Base-by-base conservation (phyloP, 2,329 filamentous ascomycete genomes). In the Colletotrichum shisoi region DNA sequence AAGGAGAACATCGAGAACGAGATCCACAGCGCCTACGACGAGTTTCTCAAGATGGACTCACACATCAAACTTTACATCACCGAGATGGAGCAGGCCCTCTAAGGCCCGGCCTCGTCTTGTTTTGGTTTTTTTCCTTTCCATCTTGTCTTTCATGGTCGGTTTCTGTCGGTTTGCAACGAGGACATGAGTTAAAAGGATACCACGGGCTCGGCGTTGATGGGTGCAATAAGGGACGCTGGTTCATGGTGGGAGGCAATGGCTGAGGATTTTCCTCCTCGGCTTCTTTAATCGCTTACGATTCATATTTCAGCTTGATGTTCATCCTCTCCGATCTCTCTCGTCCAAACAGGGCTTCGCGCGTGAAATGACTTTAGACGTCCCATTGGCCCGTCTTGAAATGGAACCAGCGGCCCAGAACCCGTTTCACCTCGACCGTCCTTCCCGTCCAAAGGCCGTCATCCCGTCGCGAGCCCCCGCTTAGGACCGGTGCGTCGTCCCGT, bases 61-160 rank as follows among this genome's bases (percentile, higher is more conserved):
- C 95, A 99, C 76, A 96, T 99, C 78, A 94, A 94, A 79, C 84
- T 98, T 70, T 99, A 99, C 82, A 96, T 99, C 75, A 96, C 92
- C 4, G 95, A 99, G 84, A 97, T 99, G 94, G 95, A 98, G 80
- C 94, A 97, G 79, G 90, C 89, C 63, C 87, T 95, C 72, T 82
- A 13, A 45, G 21, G 27, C 31, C 12, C 31, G 31, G 40, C 21
- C 37, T 3, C 52, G 40, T 57, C 24, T 8, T 27, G 52, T 34
- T 58, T 49, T 45, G 1, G 3, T 24, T 3, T 21, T 27, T 27
- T 27, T 27, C 9, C 31, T 31, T 31, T 31, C 7, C 27, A 8
- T 31, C 27, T 39, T 54, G 13, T 27, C 53, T 34, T 42, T 51
- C 17, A 19, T 8, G 44, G 37, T 67, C 24, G 46, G 39, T 51